Evolutionary conservation across 73 alveolate genomes (phyloP), one percentile per base, ranked within the genome.

Genomic region (Chromera velia): DNA sequence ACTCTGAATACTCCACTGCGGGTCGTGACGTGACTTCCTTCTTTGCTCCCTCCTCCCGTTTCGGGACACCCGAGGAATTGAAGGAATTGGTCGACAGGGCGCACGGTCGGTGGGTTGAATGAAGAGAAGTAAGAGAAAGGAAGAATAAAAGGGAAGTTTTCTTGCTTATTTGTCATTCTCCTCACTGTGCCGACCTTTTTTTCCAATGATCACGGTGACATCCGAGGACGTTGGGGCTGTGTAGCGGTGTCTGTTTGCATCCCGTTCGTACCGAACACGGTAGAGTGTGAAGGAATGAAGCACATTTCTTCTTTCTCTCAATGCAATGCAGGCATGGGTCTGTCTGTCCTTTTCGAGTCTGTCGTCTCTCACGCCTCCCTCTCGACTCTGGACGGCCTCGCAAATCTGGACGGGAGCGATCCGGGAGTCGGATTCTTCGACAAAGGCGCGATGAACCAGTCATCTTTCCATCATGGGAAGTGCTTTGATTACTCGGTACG

Each of bases 51-150:
- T 65, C 93, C 74, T 81, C 93, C 73, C 75, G 98, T 76, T 91
- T 82, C 84, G 99, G 99, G 30, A 94, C 95, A 13, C 99, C 99
- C 4, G 99, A 95, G 67, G 99, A 96, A 73, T 91, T 96, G 64
- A 96, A 92, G 80, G 88, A 83, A 63, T 76, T 96, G 87, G 73
- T 82, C 62, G 89, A 82, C 45, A 45, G n/a, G n/a, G n/a, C n/a
- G n/a, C n/a, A n/a, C n/a, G n/a, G n/a, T n/a, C n/a, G n/a, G n/a
- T n/a, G n/a, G n/a, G n/a, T n/a, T n/a, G n/a, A n/a, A n/a, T 18
- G 30, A 17, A 19, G 17, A 67, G 22, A 67, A 67, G 17, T 28
- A 67, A 18, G 27, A 67, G 75, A 34, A n/a, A n/a, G n/a, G n/a
- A n/a, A n/a, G n/a, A n/a, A n/a, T n/a, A n/a, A n/a, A n/a, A n/a